These are phyloP conservation scores for Elasticomyces elasticus DNA, from an alignment of 495 filamentous ascomycete genomes.

Conservation along the genomic window DNA sequence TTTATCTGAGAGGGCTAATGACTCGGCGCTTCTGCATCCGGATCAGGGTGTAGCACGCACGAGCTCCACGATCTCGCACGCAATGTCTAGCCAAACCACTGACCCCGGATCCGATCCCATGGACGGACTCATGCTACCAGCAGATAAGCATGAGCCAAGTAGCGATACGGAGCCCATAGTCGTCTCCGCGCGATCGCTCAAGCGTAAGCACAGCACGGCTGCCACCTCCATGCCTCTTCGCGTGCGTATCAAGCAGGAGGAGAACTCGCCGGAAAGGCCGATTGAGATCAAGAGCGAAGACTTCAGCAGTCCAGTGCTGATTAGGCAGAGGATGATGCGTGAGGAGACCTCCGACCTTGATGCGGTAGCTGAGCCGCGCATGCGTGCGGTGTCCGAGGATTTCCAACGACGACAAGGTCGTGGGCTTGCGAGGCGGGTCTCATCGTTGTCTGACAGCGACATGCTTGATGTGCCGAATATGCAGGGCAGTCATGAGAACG, in stretches of 20 bases:
- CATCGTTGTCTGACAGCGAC: constrained; percentile 13
- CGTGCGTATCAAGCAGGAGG: constrained; percentile 12
- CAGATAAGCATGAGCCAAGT: not conserved
- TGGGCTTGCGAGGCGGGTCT: not conserved
- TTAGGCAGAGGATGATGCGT: constrained; percentile 2
- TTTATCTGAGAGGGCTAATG: no score
- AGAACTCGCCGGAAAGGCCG: constrained; percentile 14
- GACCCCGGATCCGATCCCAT: constrained; percentile 11
- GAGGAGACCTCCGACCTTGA: constrained; percentile 35
- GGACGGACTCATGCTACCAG: not conserved
- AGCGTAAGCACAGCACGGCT: constrained; percentile 22
- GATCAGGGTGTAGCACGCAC: not conserved
- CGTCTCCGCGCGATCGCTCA: constrained; percentile 27
- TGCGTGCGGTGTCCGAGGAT: constrained; percentile 4
- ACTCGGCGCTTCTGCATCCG: no score
- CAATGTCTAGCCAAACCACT: constrained; percentile 29
- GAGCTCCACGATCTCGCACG: not conserved
- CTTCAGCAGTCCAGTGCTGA: constrained; percentile 24
- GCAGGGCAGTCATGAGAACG: no score
- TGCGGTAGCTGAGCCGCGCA: constrained; percentile 14
- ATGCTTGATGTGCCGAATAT: not conserved
- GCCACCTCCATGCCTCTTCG: constrained; percentile 2
- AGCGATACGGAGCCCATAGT: constrained; percentile 26
- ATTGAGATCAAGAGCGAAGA: constrained; percentile 28
- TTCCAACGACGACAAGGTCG: not conserved